These are phyloP conservation scores for Suillus ampliporus DNA, from an alignment of 768 basidiomycete species.

Conservation along the genomic window DNA sequence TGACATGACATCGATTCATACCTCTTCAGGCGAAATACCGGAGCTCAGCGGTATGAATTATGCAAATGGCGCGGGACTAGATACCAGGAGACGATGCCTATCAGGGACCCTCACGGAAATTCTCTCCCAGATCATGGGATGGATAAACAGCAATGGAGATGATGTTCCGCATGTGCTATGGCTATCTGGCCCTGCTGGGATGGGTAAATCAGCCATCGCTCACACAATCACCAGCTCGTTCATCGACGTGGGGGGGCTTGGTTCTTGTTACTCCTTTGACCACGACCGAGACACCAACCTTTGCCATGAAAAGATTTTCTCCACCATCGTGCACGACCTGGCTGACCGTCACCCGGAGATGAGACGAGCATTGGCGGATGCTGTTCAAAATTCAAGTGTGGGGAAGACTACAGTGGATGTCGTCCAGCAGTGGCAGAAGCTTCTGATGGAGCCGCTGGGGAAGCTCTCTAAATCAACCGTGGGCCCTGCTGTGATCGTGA, in stretches of 20 bases:
- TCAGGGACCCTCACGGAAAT: constrained; percentile 29
- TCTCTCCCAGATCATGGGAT: constrained; percentile 31
- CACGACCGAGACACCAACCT: constrained; percentile 17
- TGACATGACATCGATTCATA: not conserved
- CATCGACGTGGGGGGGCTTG: constrained; percentile 17
- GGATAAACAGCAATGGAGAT: constrained; percentile 22
- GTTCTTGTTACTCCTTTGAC: constrained; percentile 31
- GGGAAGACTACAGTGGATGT: constrained; percentile 11
- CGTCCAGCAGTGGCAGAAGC: constrained; percentile 21
- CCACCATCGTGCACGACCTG: constrained; percentile 16
- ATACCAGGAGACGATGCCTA: constrained; percentile 22
- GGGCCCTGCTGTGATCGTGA: constrained; percentile 30
- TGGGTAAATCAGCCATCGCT: constrained; percentile 33
- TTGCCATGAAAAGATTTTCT: constrained; percentile 21
- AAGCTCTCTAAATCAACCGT: constrained; percentile 10
- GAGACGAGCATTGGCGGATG: constrained; percentile 1
- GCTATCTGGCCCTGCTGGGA: constrained; percentile 31
- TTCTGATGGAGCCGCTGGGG: constrained; percentile 23
- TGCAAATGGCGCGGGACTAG: constrained; percentile 12
- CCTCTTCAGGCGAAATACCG: not conserved
- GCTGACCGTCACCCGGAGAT: constrained; percentile 8
- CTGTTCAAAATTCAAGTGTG: not conserved
- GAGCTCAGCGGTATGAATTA: constrained; percentile 8
- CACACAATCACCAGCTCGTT: constrained; percentile 14
- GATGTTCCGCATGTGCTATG: constrained; percentile 22